phyloP scores from a whole-genome alignment of 805 yeast genomes.

The Zygotorulaspora sp. region DNA sequence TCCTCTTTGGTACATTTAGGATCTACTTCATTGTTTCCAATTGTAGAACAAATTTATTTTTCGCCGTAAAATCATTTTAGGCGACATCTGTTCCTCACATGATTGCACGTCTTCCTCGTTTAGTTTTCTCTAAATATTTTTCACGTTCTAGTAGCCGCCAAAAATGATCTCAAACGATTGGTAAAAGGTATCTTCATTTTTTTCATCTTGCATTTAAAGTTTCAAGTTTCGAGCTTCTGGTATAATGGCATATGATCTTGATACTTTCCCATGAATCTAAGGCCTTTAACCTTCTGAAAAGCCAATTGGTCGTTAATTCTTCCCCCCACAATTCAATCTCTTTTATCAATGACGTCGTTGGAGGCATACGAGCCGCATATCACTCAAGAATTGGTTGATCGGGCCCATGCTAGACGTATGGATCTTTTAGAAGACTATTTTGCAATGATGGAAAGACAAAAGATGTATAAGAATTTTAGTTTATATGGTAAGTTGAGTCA shows the following conservation, averaged over 20 bases:
- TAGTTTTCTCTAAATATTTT: too few relatives aligned
- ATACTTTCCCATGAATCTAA: too few relatives aligned
- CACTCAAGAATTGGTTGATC: slow-evolving; percentile 13
- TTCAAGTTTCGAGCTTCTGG: too few relatives aligned
- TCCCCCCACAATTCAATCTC: neutral
- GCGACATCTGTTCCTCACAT: neutral
- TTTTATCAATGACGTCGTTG: neutral
- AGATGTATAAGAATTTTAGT: slow-evolving; percentile 23
- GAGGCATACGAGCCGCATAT: slow-evolving; percentile 9
- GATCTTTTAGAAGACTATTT: slow-evolving; percentile 30
- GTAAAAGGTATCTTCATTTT: too few relatives aligned
- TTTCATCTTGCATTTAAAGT: too few relatives aligned
- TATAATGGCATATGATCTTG: too few relatives aligned
- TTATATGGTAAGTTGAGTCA: slow-evolving; percentile 21
- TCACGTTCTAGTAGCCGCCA: neutral
- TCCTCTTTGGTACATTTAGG: too few relatives aligned
- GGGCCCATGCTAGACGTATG: slow-evolving; percentile 31
- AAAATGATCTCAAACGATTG: neutral
- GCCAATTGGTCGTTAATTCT: neutral
- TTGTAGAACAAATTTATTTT: too few relatives aligned
- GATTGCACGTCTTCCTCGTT: neutral
- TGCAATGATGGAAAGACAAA: slow-evolving; percentile 25
- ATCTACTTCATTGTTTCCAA: too few relatives aligned
- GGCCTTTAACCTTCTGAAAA: too few relatives aligned
- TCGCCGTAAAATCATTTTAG: too few relatives aligned